Percentiles rank a stretch among this genome's conserved stretches.
phyloP scores from a whole-genome alignment of 1,284 basidiomycete species.

The Psilocybe mexicana region DNA sequence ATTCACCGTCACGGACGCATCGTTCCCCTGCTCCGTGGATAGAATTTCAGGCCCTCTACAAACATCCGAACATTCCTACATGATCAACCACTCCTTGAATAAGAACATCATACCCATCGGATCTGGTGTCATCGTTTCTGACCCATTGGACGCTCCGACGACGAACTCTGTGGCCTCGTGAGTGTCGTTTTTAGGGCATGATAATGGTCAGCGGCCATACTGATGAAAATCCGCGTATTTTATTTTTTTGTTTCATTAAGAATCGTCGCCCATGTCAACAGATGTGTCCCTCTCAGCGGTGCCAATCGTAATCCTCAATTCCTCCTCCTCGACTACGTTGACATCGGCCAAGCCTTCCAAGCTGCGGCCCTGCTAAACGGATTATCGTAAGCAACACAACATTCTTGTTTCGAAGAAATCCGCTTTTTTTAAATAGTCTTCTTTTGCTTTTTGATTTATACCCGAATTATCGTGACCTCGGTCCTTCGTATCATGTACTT shows the following conservation, averaged over 20 bases:
- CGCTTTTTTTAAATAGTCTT: background rate
- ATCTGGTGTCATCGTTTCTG: conserved; percentile 24
- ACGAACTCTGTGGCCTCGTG: conserved; percentile 30
- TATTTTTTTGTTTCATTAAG: conserved; percentile 24
- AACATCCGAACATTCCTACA: conserved; percentile 50
- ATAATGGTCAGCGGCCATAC: too few relatives aligned
- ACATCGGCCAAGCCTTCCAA: conserved; percentile 42
- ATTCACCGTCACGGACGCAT: conserved; percentile 58
- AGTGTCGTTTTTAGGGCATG: background rate
- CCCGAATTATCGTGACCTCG: background rate
- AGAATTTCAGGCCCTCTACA: conserved; percentile 54
- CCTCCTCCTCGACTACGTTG: conserved; percentile 52
- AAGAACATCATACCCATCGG: conserved; percentile 39
- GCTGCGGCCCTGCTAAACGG: conserved; percentile 49
- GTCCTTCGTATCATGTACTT: too few relatives aligned
- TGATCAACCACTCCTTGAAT: conserved; percentile 62
- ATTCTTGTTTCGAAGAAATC: background rate
- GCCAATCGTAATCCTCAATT: conserved; percentile 48
- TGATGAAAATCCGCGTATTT: background rate
- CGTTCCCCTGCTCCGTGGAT: conserved; percentile 74
- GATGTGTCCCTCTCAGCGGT: conserved; percentile 41
- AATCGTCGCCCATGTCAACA: conserved; percentile 45
- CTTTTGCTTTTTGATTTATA: background rate
- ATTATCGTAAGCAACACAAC: conserved; percentile 26
- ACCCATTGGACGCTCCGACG: conserved; percentile 24